Percentiles rank a stretch among this genome's conserved stretches.
Conservation (phyloP, 106 monocot genomes). For the Dendrobium chrysotoxum region DNA sequence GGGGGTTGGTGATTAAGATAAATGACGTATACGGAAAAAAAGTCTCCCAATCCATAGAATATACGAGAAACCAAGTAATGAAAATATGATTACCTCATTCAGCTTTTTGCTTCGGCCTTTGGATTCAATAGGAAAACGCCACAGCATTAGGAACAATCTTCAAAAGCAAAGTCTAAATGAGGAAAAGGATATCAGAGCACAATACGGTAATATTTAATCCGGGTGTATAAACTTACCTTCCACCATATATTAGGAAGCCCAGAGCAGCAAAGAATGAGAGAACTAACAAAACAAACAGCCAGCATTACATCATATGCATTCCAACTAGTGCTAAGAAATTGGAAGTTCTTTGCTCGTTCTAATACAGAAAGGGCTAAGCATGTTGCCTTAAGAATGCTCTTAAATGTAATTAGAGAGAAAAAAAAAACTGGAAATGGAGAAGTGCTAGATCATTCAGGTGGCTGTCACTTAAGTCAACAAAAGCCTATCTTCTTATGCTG, state of each 20-base stretch:
- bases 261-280: conserved; percentile 73
- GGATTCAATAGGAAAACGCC: conserved; percentile 62
- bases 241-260: conserved; percentile 89
- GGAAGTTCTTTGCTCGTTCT: background rate
- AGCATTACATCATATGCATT: background rate
- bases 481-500: too few relatives aligned
- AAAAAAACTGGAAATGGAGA: background rate
- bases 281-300: conserved; percentile 25
- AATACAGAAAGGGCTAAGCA: background rate
- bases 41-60: background rate
- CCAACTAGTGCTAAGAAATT: background rate
- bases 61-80: background rate
- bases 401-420: background rate
- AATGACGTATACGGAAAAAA: background rate
- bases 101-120: conserved; percentile 59
- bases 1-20: background rate
- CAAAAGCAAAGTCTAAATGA: conserved; percentile 1
- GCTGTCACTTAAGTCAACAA: too few relatives aligned
- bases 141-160: conserved; percentile 71
- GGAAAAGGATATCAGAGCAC: background rate
- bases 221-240: conserved; percentile 37
- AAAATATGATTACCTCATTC: conserved; percentile 43
- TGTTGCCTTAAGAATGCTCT: background rate
- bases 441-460: background rate
- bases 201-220: background rate